Conservation (phyloP, 2,329 filamentous ascomycete genomes). For the Sordariomycetes sp. region DNA sequence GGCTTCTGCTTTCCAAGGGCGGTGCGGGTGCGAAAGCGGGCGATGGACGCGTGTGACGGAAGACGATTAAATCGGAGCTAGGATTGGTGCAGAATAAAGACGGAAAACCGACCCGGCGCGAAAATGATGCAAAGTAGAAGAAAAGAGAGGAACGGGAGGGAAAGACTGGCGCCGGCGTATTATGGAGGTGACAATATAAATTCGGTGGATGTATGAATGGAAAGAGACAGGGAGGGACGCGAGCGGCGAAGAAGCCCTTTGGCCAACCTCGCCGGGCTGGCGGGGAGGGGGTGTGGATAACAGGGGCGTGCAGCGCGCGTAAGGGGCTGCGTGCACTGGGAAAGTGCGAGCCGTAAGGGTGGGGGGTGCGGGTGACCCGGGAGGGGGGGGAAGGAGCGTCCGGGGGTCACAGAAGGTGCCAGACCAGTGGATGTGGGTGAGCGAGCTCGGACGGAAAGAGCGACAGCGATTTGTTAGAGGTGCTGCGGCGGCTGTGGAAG, state of each 20-base stretch:
- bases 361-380: neutral
- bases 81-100: neutral
- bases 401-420: neutral
- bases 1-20: neutral
- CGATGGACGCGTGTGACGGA: neutral
- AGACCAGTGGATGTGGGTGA: neutral
- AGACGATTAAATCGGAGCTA: neutral
- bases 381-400: neutral
- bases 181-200: slow-evolving; percentile 3
- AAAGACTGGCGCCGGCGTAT: neutral
- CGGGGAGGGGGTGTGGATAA: slow-evolving; percentile 1
- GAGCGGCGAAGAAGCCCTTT: neutral
- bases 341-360: neutral
- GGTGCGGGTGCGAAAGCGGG: neutral
- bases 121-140: neutral
- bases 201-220: slow-evolving; percentile 2
- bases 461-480: neutral
- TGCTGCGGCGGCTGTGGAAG: neutral
- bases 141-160: neutral
- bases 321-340: neutral
- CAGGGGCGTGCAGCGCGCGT: slow-evolving; percentile 4
- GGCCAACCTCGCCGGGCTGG: neutral
- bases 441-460: neutral
- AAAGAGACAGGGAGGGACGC: slow-evolving; percentile 3
- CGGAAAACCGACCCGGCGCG: neutral